Evolutionary conservation across 2,329 filamentous ascomycete genomes (phyloP).

Genomic region (Pseudocercospora cruenta): DNA sequence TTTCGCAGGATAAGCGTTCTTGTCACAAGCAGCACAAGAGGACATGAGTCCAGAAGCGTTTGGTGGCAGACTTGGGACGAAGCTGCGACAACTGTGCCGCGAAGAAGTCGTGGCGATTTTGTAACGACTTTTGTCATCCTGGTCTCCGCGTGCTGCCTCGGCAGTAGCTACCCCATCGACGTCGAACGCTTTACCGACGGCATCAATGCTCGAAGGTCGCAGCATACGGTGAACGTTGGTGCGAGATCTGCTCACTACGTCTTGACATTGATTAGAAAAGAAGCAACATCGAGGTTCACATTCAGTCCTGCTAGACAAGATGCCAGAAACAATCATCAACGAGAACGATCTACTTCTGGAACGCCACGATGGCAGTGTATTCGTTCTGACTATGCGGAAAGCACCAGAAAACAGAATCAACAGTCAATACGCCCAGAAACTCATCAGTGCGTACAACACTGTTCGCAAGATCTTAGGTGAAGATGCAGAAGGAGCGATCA

Average conservation of each 20-base stretch:
- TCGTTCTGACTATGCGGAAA: slow-evolving; percentile 59
- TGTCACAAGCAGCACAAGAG: not conserved
- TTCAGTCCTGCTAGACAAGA: slow-evolving; percentile 2
- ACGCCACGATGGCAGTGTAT: slow-evolving; percentile 51
- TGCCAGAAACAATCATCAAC: slow-evolving; percentile 40
- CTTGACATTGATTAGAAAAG: too few relatives aligned
- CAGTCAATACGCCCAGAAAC: slow-evolving; percentile 55
- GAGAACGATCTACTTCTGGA: slow-evolving; percentile 49
- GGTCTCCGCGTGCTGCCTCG: not conserved
- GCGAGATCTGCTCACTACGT: not conserved
- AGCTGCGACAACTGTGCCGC: not conserved
- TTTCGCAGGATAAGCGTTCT: not conserved
- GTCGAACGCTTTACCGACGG: not conserved
- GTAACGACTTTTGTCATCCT: not conserved
- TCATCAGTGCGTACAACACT: slow-evolving; percentile 55
- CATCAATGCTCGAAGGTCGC: not conserved
- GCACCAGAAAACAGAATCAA: slow-evolving; percentile 59
- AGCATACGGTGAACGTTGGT: not conserved
- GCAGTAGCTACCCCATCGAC: slow-evolving; percentile 6
- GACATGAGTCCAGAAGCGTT: not conserved
- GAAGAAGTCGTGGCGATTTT: not conserved
- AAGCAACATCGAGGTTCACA: too few relatives aligned
- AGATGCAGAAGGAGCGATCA: slow-evolving; percentile 56
- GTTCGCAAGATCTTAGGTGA: slow-evolving; percentile 53
- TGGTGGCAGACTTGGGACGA: not conserved